Percentiles rank a stretch among this genome's conserved stretches.
phyloP scores from a whole-genome alignment of 305 asterid genomes.

The Fraxinus dipetala region DNA sequence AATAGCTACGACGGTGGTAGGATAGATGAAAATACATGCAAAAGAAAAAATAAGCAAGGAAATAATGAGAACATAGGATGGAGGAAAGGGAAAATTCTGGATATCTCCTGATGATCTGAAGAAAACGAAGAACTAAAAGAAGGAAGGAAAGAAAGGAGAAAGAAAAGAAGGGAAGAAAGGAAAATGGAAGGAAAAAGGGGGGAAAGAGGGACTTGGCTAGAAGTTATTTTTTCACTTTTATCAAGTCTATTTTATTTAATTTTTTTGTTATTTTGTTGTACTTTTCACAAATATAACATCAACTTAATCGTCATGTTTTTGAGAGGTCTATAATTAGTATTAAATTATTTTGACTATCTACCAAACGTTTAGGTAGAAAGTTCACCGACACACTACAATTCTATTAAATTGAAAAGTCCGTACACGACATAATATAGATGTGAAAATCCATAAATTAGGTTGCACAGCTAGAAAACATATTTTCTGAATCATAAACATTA shows the following conservation, averaged over 20 bases:
- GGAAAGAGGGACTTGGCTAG: not conserved
- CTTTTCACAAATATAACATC: not conserved
- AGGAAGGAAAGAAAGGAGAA: not conserved
- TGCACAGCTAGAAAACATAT: not conserved
- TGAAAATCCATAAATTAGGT: conserved; percentile 7
- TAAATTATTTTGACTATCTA: not conserved
- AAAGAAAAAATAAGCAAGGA: not conserved
- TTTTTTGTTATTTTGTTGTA: not conserved
- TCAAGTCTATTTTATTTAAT: not conserved
- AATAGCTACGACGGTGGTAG: not conserved
- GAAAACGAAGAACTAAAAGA: not conserved
- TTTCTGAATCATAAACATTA: not conserved
- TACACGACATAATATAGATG: not conserved
- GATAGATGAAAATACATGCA: not conserved
- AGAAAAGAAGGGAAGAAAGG: not conserved
- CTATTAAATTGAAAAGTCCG: not conserved
- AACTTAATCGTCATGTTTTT: not conserved
- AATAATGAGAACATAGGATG: not conserved
- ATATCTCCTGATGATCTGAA: not conserved
- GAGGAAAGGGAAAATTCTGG: not conserved
- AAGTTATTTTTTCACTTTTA: not conserved
- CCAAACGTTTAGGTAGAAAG: not conserved
- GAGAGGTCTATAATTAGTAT: not conserved
- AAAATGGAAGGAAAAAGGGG: not conserved
- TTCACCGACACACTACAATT: not conserved